A percentile compares a stretch with the other conserved stretches of the same genome.
Evolutionary conservation across 805 yeast genomes (phyloP).

Genomic region (Saccharomycodes ludwigii): DNA sequence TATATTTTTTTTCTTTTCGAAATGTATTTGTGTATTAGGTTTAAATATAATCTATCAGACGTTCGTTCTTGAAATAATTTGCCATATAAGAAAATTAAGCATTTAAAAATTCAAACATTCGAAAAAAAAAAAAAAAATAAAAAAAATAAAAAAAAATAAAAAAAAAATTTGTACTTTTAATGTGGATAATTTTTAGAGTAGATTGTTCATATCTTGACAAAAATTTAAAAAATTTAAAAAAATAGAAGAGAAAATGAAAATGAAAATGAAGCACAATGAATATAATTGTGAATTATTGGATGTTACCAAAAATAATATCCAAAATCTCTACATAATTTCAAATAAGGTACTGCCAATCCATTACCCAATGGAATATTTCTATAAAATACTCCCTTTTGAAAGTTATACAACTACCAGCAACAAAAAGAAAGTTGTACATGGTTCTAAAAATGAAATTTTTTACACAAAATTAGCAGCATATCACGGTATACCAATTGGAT

Average conservation of each 20-base stretch:
- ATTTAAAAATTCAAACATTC: too few species aligned
- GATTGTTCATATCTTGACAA: background rate
- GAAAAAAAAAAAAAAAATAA: conserved; percentile 2
- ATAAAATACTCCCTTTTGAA: conserved; percentile 12
- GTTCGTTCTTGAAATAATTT: too few species aligned
- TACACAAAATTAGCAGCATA: conserved; percentile 35
- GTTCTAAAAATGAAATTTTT: conserved; percentile 9
- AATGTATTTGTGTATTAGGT: too few species aligned
- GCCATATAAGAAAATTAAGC: too few species aligned
- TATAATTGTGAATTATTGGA: conserved; percentile 13
- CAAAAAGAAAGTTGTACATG: conserved; percentile 3
- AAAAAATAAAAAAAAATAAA: conserved; percentile 8
- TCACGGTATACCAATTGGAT: conserved; percentile 75
- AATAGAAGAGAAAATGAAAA: background rate
- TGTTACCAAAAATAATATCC: conserved; percentile 18
- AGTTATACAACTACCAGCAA: too few species aligned
- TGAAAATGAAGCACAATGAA: conserved; percentile 11
- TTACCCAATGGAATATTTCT: conserved; percentile 15
- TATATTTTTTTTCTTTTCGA: too few species aligned
- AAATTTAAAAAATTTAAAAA: background rate
- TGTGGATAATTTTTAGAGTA: background rate
- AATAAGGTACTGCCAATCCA: conserved; percentile 11
- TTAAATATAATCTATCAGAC: too few species aligned
- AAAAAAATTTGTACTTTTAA: background rate
- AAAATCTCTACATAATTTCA: conserved; percentile 13